Conservation (phyloP, 345 rosid species). For the Aegle marmelos region DNA sequence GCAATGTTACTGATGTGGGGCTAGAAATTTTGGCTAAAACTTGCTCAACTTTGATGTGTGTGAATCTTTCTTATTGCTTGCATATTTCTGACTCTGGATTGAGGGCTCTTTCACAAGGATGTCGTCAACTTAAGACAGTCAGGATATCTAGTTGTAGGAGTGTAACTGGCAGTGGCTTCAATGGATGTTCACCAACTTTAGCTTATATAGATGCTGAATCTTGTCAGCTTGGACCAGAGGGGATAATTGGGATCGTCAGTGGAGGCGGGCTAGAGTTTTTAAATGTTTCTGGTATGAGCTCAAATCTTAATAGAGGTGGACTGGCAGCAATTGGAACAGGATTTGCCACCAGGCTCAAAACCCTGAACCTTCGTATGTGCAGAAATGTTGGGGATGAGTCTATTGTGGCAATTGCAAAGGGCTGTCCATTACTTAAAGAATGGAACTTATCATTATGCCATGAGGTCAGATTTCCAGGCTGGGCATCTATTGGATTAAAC, state of each 20-base stretch:
- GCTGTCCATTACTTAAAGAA: slow-evolving; percentile 67
- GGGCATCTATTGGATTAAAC: slow-evolving; percentile 52
- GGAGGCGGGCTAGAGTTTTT: slow-evolving; percentile 68
- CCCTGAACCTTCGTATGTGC: slow-evolving; percentile 63
- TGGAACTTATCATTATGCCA: slow-evolving; percentile 73
- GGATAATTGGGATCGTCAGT: slow-evolving; percentile 53
- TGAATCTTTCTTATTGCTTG: slow-evolving; percentile 57
- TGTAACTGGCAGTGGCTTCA: slow-evolving; percentile 53
- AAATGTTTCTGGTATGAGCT: slow-evolving; percentile 35
- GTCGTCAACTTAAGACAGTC: slow-evolving; percentile 50
- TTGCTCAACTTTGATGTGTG: slow-evolving; percentile 39
- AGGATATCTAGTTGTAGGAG: slow-evolving; percentile 50
- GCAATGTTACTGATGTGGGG: slow-evolving; percentile 53
- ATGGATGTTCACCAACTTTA: slow-evolving; percentile 54
- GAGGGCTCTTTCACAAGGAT: slow-evolving; percentile 38
- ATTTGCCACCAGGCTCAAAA: slow-evolving; percentile 43
- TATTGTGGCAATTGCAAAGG: slow-evolving; percentile 59
- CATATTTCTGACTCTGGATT: slow-evolving; percentile 53
- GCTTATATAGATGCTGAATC: slow-evolving; percentile 49
- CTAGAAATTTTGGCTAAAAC: slow-evolving; percentile 46
- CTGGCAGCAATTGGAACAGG: slow-evolving; percentile 54
- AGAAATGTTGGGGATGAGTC: slow-evolving; percentile 59
- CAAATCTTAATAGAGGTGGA: slow-evolving; percentile 25
- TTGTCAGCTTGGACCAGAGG: slow-evolving; percentile 54
- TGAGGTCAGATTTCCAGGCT: slow-evolving; percentile 51